Evolutionary conservation across 202 grass and related monocot genomes (phyloP).

Genomic region (Bolboschoenoplectus hybrid): DNA sequence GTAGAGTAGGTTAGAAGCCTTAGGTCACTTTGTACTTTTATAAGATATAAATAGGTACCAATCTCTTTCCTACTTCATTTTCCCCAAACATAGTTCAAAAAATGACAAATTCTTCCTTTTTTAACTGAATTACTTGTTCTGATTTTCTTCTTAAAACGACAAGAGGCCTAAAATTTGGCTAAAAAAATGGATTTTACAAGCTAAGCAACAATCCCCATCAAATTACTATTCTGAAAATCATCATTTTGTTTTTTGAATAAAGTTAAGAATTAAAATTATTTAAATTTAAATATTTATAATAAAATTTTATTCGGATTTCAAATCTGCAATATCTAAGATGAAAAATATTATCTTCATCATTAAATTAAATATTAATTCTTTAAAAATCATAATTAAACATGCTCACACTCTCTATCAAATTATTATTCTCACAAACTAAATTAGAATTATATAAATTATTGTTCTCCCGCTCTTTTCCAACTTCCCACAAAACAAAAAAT

Average conservation of each 20-base stretch:
- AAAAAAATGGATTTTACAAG: background rate
- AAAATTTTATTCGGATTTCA: too few species aligned
- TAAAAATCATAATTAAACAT: background rate
- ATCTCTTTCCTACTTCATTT: background rate
- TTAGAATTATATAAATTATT: background rate
- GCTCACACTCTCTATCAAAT: background rate
- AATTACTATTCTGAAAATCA: background rate
- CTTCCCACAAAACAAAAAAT: background rate
- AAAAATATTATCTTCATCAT: too few species aligned
- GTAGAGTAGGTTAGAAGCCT: background rate
- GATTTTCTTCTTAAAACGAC: background rate
- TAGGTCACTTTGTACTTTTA: background rate
- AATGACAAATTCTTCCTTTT: background rate
- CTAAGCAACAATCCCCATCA: background rate
- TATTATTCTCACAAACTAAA: background rate
- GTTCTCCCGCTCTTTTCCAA: background rate
- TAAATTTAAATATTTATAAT: too few species aligned
- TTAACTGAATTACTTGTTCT: background rate
- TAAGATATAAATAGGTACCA: background rate
- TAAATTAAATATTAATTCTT: background rate
- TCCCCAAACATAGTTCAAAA: background rate
- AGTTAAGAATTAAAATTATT: too few species aligned
- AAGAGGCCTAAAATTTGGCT: background rate
- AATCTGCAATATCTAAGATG: too few species aligned
- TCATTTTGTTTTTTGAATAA: too few species aligned